A percentile compares a stretch with the other conserved stretches of the same genome.
Conservation (phyloP, 768 basidiomycete genomes). For the Pleurotus pulmonarius region DNA sequence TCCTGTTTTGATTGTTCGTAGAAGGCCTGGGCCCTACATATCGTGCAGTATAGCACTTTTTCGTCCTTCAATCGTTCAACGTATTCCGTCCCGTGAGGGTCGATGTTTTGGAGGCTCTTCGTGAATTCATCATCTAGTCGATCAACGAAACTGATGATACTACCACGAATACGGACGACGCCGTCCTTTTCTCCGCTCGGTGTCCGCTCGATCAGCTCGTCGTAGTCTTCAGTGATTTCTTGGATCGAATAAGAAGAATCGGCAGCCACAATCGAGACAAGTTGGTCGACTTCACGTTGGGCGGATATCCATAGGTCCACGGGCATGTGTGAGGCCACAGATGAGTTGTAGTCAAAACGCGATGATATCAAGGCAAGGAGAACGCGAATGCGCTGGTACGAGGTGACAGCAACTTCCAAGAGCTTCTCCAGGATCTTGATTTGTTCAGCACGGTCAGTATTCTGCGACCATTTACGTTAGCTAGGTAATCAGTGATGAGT, state of each 20-base stretch:
- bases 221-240: slow-evolving; percentile 85
- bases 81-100: slow-evolving; percentile 99
- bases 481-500: not conserved
- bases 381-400: slow-evolving; percentile 93
- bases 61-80: slow-evolving; percentile 96
- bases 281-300: slow-evolving; percentile 83
- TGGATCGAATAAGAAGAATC: slow-evolving; percentile 81
- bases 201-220: slow-evolving; percentile 80
- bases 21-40: slow-evolving; percentile 88
- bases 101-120: slow-evolving; percentile 94
- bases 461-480: slow-evolving; percentile 44
- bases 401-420: slow-evolving; percentile 77
- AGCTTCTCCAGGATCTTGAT: slow-evolving; percentile 87
- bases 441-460: slow-evolving; percentile 95
- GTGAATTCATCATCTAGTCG: slow-evolving; percentile 98
- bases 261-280: slow-evolving; percentile 72
- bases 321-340: slow-evolving; percentile 84
- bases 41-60: slow-evolving; percentile 88
- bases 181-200: slow-evolving; percentile 70
- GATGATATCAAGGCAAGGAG: slow-evolving; percentile 91
- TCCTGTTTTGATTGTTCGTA: slow-evolving; percentile 79
- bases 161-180: slow-evolving; percentile 85
- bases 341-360: slow-evolving; percentile 95
- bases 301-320: slow-evolving; percentile 87
- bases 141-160: slow-evolving; percentile 94